Evolutionary conservation across 495 filamentous ascomycete genomes (phyloP), one percentile per base, ranked within the genome.

Genomic region (Aspergillus cristatus): DNA sequence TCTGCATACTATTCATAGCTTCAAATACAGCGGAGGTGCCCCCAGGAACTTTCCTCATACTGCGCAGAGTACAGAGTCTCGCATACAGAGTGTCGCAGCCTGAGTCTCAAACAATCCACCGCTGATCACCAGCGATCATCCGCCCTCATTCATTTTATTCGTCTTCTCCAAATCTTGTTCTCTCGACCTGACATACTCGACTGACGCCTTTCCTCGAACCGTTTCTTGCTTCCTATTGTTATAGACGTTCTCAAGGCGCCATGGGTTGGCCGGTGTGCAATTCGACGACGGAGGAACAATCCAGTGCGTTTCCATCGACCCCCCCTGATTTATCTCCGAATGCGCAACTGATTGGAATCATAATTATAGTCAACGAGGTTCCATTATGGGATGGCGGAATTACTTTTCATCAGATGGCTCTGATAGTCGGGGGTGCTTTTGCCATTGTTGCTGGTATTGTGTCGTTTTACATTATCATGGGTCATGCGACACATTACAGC

Each of bases 401-500:
- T 38, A 54, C 63, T 35, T 75, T 74, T 43, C 71, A 74, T 39
- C 26, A 52, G 5, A 56, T 74, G 13, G 62, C 63, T 40, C 41
- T 71, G 18, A 58, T 74, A 17, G 49, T 74, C 18, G 66, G 67
- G 32, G 70, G 65, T 3, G 54, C 58, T 8, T 75, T 72, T 40
- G 64, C 60, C 3, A 22, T 72, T 15, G 44, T 73, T 14, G 65
- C 70, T 1, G 56, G 62, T 18, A 30, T 50, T 2, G 41, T 66
- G 6, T 75, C 71, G 1, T 53, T 58, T 1, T 64, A 57, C 32
- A 43, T 94, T 35, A 84, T 93, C 47, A 73, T 76, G 63, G 68
- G 68, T 48, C 87, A 94, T 74, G 82, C 83, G 14, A 72, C 70
- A 6, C 84, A 93, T 61, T 94, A 93, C 63, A 79, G 82, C 36